phyloP scores from a whole-genome alignment of 768 basidiomycete species.

The Naematelia aurantialba region DNA sequence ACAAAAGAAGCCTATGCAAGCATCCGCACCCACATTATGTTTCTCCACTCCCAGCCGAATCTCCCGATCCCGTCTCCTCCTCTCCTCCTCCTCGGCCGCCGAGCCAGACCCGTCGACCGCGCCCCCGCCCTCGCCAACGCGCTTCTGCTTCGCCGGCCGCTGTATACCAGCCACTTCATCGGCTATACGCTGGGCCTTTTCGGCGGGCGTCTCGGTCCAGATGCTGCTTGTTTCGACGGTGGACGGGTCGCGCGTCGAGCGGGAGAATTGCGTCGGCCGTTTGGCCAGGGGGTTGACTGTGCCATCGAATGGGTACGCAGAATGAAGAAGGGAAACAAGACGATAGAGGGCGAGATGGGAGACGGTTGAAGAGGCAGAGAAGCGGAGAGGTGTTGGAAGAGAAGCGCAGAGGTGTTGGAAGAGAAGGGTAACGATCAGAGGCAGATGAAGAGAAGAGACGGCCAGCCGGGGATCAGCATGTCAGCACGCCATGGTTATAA shows the following conservation, averaged over 20 bases:
- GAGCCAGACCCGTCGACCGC: neutral
- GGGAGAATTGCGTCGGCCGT: slow-evolving; percentile 35
- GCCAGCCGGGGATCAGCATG: too few relatives aligned
- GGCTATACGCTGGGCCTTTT: slow-evolving; percentile 81
- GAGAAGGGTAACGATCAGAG: neutral
- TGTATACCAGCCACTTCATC: slow-evolving; percentile 88
- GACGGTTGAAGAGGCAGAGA: slow-evolving; percentile 1
- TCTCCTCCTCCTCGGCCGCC: slow-evolving; percentile 43
- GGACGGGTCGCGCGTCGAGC: slow-evolving; percentile 17
- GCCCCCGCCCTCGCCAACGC: slow-evolving; percentile 52
- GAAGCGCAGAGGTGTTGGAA: too few relatives aligned
- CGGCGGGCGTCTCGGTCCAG: slow-evolving; percentile 97
- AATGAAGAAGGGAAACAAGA: too few relatives aligned
- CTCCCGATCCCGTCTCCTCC: slow-evolving; percentile 65
- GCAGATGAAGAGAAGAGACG: neutral
- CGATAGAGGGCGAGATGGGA: neutral
- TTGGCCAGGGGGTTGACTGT: slow-evolving; percentile 74
- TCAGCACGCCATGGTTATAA: too few relatives aligned
- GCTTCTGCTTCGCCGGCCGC: slow-evolving; percentile 62
- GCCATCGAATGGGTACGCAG: neutral
- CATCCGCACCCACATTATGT: slow-evolving; percentile 53
- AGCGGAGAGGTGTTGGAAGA: neutral
- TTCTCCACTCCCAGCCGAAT: slow-evolving; percentile 71
- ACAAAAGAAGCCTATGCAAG: neutral
- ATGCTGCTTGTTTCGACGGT: slow-evolving; percentile 56